Evolutionary conservation across 1,284 basidiomycete genomes (phyloP).

Genomic region (Pisolithus thermaeus): DNA sequence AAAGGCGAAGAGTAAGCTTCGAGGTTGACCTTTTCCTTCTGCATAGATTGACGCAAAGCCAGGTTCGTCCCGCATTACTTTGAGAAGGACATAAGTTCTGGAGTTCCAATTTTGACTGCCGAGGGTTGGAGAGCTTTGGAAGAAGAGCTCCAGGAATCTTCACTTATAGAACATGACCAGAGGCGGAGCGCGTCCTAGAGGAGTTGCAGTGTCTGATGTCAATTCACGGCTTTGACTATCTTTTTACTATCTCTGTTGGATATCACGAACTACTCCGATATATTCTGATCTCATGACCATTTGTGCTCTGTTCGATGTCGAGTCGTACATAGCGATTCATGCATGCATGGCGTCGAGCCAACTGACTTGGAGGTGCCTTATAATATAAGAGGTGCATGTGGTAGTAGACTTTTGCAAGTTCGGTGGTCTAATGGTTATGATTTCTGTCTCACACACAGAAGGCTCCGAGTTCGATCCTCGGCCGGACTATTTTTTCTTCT

Average conservation of each 20-base stretch:
- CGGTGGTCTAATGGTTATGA: slow-evolving; percentile 30
- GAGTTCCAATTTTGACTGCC: slow-evolving; percentile 67
- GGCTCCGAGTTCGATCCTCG: slow-evolving; percentile 34
- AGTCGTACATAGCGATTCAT: background rate
- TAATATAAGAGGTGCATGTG: background rate
- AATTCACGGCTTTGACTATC: background rate
- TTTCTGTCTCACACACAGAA: slow-evolving; percentile 33
- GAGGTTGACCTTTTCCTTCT: background rate
- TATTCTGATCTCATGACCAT: background rate
- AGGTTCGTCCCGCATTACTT: slow-evolving; percentile 85
- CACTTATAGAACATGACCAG: background rate
- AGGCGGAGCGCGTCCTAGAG: background rate
- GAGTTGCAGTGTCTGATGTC: background rate
- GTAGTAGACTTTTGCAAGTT: slow-evolving; percentile 1
- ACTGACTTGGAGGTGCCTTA: background rate
- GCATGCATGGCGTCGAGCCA: background rate
- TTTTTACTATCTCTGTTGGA: background rate
- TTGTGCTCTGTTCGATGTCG: background rate
- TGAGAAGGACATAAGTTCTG: slow-evolving; percentile 65
- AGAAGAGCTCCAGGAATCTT: slow-evolving; percentile 49
- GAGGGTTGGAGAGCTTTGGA: slow-evolving; percentile 66
- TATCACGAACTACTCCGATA: background rate
- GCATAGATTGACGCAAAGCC: background rate
- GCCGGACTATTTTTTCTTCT: slow-evolving; percentile 24
- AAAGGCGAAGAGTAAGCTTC: slow-evolving; percentile 68